phyloP scores from a whole-genome alignment of 2,329 filamentous ascomycete genomes.

The Zymoseptoria tritici region DNA sequence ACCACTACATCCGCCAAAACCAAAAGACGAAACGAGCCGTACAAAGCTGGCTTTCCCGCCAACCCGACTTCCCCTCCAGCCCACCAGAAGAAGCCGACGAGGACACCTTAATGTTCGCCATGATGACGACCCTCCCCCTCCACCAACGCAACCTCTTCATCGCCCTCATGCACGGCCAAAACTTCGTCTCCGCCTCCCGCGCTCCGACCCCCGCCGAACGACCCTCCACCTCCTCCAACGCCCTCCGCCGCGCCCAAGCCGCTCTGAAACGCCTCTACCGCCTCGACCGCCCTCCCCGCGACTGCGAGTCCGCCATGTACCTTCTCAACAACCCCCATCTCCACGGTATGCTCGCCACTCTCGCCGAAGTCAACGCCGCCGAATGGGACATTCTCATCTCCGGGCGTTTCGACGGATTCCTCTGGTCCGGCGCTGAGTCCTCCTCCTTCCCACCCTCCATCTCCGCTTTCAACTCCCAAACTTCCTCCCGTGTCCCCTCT shows the following conservation, averaged over 20 bases:
- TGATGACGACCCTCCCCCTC: constrained; percentile 74
- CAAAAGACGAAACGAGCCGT: constrained; percentile 89
- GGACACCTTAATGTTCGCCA: constrained; percentile 87
- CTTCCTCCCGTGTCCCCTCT: constrained; percentile 27
- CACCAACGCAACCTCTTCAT: constrained; percentile 76
- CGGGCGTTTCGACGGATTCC: constrained; percentile 88
- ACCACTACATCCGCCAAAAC: constrained; percentile 85
- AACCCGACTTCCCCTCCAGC: constrained; percentile 64
- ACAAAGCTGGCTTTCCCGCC: constrained; percentile 79
- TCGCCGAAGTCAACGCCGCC: constrained; percentile 79
- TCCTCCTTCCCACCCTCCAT: constrained; percentile 34
- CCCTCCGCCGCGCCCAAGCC: constrained; percentile 65
- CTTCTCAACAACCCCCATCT: constrained; percentile 73
- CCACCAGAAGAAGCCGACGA: constrained; percentile 87
- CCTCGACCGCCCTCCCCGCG: constrained; percentile 63
- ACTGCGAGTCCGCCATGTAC: constrained; percentile 79
- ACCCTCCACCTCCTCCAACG: constrained; percentile 46
- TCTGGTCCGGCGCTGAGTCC: constrained; percentile 79
- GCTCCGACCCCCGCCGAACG: constrained; percentile 57
- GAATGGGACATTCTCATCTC: constrained; percentile 96
- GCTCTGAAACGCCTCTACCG: constrained; percentile 83
- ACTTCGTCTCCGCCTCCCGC: constrained; percentile 44
- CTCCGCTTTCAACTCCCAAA: constrained; percentile 22
- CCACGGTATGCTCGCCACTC: constrained; percentile 78
- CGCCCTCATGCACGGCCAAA: constrained; percentile 60